Evolutionary conservation across 176 grass and related monocot species (phyloP).

Genomic region (Cenchrus purpureus): DNA sequence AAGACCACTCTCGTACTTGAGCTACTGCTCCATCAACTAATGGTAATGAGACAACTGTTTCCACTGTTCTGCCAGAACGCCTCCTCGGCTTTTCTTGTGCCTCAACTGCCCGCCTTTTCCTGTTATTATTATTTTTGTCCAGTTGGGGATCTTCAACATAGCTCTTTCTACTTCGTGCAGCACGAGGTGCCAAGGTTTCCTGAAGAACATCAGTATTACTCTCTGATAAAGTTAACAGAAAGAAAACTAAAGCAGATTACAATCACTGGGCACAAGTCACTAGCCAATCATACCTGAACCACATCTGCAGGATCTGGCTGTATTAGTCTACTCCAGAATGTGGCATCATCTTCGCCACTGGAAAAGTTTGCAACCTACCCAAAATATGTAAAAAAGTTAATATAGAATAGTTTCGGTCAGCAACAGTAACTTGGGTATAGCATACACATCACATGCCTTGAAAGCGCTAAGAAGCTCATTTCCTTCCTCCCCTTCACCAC

Average conservation of each 20-base stretch:
- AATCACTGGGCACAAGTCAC: not conserved
- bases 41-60: slow-evolving; percentile 61
- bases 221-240: slow-evolving; percentile 11
- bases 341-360: slow-evolving; percentile 91
- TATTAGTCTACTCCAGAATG: slow-evolving; percentile 99
- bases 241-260: not conserved
- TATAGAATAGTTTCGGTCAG: slow-evolving; percentile 24
- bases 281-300: slow-evolving; percentile 67
- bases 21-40: slow-evolving; percentile 85
- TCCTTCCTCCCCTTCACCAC: slow-evolving; percentile 76
- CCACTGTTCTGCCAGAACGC: slow-evolving; percentile 77
- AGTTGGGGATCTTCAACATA: slow-evolving; percentile 85
- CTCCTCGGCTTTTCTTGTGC: slow-evolving; percentile 75
- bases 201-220: slow-evolving; percentile 35
- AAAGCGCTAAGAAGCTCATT: slow-evolving; percentile 96
- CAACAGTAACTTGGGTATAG: slow-evolving; percentile 30
- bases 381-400: slow-evolving; percentile 23
- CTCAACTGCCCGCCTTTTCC: slow-evolving; percentile 70
- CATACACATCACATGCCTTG: slow-evolving; percentile 70
- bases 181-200: slow-evolving; percentile 96
- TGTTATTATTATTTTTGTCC: slow-evolving; percentile 59
- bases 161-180: slow-evolving; percentile 88
- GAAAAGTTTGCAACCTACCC: slow-evolving; percentile 91
- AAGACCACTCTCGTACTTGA: slow-evolving; percentile 93
- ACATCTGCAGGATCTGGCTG: slow-evolving; percentile 83